Percentiles rank a stretch among this genome's conserved stretches.
Conservation (phyloP, 2,329 filamentous ascomycete genomes). For the Fusarium luffae region DNA sequence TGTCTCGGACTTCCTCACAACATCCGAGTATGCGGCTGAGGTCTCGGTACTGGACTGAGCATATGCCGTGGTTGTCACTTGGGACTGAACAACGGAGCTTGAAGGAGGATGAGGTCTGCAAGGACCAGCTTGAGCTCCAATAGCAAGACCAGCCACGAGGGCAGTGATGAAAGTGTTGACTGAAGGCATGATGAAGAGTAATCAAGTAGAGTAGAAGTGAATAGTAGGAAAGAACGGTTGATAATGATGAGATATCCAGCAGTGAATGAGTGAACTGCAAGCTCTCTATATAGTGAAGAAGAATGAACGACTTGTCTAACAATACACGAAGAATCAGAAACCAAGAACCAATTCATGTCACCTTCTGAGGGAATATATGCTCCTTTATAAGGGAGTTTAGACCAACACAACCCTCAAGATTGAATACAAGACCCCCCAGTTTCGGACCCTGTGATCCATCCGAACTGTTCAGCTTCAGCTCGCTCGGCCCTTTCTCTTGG, state of each 20-base stretch:
- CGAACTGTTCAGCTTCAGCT: conserved; percentile 3
- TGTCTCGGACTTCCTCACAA: background rate
- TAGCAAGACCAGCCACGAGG: conserved; percentile 28
- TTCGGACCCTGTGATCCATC: background rate
- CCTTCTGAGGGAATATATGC: conserved; percentile 16
- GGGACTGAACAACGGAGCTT: conserved; percentile 9
- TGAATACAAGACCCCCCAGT: conserved; percentile 24
- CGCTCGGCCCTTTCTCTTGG: conserved; percentile 16
- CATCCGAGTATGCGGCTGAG: conserved; percentile 9
- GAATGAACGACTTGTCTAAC: conserved; percentile 8
- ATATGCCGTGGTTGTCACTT: background rate
- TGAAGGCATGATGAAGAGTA: conserved; percentile 21
- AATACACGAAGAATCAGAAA: conserved; percentile 1
- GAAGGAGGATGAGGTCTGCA: conserved; percentile 24
- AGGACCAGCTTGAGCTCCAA: conserved; percentile 30
- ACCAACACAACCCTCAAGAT: conserved; percentile 30
- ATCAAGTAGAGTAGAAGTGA: background rate
- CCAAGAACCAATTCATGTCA: conserved; percentile 2
- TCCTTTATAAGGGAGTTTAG: conserved; percentile 36
- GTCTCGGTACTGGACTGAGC: background rate
- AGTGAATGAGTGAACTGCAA: conserved; percentile 32
- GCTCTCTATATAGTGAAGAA: conserved; percentile 31
- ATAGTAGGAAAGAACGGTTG: background rate
- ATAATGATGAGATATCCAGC: conserved; percentile 3
- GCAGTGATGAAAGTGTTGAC: conserved; percentile 24